phyloP scores from a whole-genome alignment of 225 moss, liverwort and hornwort species.

The Antitrichia curtipendula region DNA sequence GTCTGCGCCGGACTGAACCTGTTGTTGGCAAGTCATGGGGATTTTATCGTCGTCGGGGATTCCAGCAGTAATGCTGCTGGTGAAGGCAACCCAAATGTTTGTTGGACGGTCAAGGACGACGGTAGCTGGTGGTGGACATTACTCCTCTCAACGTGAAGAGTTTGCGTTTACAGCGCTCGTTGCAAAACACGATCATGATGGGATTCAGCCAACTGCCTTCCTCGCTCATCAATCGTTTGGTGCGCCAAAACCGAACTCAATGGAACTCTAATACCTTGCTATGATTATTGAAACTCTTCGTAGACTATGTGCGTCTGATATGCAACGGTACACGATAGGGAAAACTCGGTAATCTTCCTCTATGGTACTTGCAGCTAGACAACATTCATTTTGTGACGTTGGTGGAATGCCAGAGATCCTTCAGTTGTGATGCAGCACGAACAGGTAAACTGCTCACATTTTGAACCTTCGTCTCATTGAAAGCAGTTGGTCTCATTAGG shows the following conservation, averaged over 20 bases:
- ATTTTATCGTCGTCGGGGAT: not conserved
- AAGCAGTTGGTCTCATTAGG: not conserved
- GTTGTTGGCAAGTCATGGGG: not conserved
- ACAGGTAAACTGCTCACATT: not conserved
- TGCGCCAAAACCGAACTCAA: not conserved
- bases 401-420: not conserved
- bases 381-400: not conserved
- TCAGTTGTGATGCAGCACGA: not conserved
- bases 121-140: not conserved
- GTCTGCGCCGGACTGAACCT: not conserved
- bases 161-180: constrained; percentile 1
- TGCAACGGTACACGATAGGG: not conserved
- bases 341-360: not conserved
- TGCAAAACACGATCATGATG: not conserved
- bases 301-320: not conserved
- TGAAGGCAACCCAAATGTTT: not conserved
- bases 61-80: not conserved
- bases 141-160: not conserved
- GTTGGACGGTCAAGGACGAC: not conserved
- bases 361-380: not conserved
- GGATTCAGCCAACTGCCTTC: not conserved
- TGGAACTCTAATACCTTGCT: not conserved
- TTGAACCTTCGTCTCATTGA: not conserved
- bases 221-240: not conserved
- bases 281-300: not conserved